These are phyloP conservation scores for Phytophthora sp. DNA, from an alignment of 352 stramenopile species.

Conservation along the genomic window DNA sequence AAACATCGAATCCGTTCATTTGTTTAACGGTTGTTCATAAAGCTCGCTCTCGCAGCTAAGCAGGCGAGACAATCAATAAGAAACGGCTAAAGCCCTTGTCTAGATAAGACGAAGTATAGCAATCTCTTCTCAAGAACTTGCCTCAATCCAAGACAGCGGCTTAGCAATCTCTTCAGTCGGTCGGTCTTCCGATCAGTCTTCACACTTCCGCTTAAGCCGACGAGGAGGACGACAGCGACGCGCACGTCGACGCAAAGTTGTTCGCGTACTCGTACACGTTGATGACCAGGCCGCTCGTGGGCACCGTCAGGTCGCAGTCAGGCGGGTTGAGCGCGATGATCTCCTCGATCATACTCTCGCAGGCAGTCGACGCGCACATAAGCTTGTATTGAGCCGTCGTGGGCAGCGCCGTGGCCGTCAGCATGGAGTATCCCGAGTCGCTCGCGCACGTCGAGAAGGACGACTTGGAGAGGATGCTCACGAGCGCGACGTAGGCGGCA, in stretches of 20 bases:
- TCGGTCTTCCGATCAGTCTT: no score
- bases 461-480: slow-evolving; percentile 6
- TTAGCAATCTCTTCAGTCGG: no score
- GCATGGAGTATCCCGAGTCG: slow-evolving; percentile 28
- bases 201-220: no score
- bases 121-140: no score
- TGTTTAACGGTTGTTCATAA: not conserved
- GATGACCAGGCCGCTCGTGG: slow-evolving; percentile 21
- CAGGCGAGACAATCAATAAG: not conserved
- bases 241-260: slow-evolving; percentile 16
- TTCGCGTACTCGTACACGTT: slow-evolving; percentile 27
- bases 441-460: slow-evolving; percentile 8
- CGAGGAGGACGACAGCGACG: slow-evolving; percentile 4
- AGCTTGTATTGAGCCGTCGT: slow-evolving; percentile 23
- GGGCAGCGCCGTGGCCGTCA: slow-evolving; percentile 24
- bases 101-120: no score
- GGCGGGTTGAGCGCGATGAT: slow-evolving; percentile 24
- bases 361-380: slow-evolving; percentile 29
- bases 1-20: not conserved
- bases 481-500: slow-evolving; percentile 8
- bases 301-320: slow-evolving; percentile 26
- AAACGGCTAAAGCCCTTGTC: not conserved
- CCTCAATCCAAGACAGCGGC: no score
- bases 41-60: not conserved
- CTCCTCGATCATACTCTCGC: slow-evolving; percentile 12